Percentiles rank a stretch among this genome's conserved stretches.
phyloP scores from a whole-genome alignment of 2,329 filamentous ascomycete species.

The Fusarium robinianum region DNA sequence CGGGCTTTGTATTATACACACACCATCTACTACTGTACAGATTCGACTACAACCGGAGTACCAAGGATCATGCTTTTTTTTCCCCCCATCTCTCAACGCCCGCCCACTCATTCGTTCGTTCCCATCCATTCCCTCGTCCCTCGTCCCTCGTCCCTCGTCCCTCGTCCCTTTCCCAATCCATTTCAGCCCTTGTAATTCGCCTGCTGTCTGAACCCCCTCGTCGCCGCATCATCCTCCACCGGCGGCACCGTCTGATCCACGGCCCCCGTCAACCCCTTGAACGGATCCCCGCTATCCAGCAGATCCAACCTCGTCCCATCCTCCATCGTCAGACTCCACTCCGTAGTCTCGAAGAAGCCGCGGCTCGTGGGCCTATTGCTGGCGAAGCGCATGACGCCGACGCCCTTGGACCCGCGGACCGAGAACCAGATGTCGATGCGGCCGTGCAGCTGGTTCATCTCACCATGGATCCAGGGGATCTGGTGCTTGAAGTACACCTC shows the following conservation, averaged over 20 bases:
- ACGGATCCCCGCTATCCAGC: conserved; percentile 73
- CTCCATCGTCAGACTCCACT: conserved; percentile 80
- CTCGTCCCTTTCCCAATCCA: background rate
- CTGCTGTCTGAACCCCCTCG: conserved; percentile 59
- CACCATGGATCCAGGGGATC: conserved; percentile 82
- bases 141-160: conserved; percentile 3
- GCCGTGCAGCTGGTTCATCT: conserved; percentile 93
- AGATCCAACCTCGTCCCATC: conserved; percentile 70
- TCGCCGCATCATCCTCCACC: conserved; percentile 43
- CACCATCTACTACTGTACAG: conserved; percentile 40
- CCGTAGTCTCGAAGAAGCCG: conserved; percentile 78
- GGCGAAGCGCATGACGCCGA: conserved; percentile 78
- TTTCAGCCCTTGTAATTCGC: conserved; percentile 39
- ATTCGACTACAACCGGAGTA: conserved; percentile 37
- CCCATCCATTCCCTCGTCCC: conserved; percentile 1
- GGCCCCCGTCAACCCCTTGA: conserved; percentile 56
- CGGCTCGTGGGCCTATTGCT: conserved; percentile 68
- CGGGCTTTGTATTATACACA: conserved; percentile 49
- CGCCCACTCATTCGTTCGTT: too few species aligned
- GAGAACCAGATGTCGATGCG: conserved; percentile 84
- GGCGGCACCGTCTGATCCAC: conserved; percentile 46
- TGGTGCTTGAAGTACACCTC: conserved; percentile 80
- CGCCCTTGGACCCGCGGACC: conserved; percentile 76
- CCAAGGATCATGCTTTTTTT: conserved; percentile 27
- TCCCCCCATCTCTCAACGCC: conserved; percentile 11